Evolutionary conservation across 495 filamentous ascomycete species (phyloP).

Genomic region (Tuber magnatum): DNA sequence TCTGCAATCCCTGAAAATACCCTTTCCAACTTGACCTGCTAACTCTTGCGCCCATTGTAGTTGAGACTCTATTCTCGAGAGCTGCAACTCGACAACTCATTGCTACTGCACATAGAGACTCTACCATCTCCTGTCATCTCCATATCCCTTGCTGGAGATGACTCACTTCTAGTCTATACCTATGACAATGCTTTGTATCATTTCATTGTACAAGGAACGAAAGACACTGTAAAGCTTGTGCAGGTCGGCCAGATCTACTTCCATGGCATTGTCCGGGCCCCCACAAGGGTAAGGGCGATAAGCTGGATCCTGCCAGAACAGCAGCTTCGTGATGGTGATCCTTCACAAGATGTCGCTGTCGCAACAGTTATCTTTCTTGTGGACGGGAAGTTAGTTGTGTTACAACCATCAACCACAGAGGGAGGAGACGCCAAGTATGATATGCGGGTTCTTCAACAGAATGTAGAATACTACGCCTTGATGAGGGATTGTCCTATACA

Average conservation of each 20-base stretch:
- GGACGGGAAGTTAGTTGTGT: conserved; percentile 87
- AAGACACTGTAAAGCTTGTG: conserved; percentile 64
- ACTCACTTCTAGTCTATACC: conserved; percentile 92
- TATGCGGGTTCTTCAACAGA: conserved; percentile 91
- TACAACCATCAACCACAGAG: conserved; percentile 74
- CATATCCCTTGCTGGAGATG: conserved; percentile 79
- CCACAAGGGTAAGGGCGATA: conserved; percentile 80
- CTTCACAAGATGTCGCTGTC: conserved; percentile 89
- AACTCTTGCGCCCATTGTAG: conserved; percentile 39
- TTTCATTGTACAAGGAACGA: conserved; percentile 71
- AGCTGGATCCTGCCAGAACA: conserved; percentile 94
- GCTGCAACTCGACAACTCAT: conserved; percentile 62
- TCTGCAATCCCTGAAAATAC: conserved; percentile 32
- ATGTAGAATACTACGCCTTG: conserved; percentile 87
- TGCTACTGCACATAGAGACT: conserved; percentile 64
- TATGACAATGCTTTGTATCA: conserved; percentile 95
- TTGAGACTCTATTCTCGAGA: conserved; percentile 89
- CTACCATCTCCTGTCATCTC: conserved; percentile 78
- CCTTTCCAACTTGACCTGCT: conserved; percentile 5
- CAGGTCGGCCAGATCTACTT: conserved; percentile 95
- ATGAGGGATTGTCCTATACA: conserved; percentile 70
- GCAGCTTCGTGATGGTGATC: conserved; percentile 84
- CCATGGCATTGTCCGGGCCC: conserved; percentile 89
- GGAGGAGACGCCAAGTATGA: conserved; percentile 85
- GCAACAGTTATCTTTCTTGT: conserved; percentile 91